Evolutionary conservation across 2,329 filamentous ascomycete species (phyloP), one percentile per base, ranked within the genome.

Genomic region (Chalara sp.): DNA sequence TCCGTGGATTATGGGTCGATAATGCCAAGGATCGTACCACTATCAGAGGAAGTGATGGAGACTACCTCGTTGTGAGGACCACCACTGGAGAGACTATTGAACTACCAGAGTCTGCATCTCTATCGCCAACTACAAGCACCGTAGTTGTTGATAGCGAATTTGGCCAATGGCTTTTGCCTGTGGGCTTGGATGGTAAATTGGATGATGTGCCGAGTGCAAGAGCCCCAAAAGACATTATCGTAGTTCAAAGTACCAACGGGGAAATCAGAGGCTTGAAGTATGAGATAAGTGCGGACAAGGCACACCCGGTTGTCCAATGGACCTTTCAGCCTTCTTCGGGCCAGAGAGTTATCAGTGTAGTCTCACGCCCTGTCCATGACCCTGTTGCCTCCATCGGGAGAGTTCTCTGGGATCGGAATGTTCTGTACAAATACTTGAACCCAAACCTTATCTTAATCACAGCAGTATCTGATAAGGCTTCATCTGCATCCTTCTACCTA

Each of bases 381-480:
- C 89, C 89, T 0, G 84, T 97, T 45, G 92, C 93, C 3, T 97
- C 93, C 1, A 96, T 99, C 60, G 93, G 93, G 7, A 89, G 89
- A 53, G 93, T 97, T 1, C 79, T 99, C 28, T 91, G 90, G 30
- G 87, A 99, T 63, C 82, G 93, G 42, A 84, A 84, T n/a, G 93
- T 99, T 45, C 80, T 92, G 56, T 99, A 99, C 80, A 99, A 99
- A 71, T 97, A 97, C 66, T 73, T 99, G 40, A 96, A 95, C 70
- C 83, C 88, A 0, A 96, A 95, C 68, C 79, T 89, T 6, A 75
- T 90, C 2, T 77, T 97, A 1, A 75, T 96, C 44, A 87, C 87
- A 1, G 76, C 87, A 1, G 71, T 83, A 2, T 76, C 85, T 33
- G 77, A 84, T 28, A 71, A 73, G 8, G 63, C 75, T 3, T 76